Conservation (phyloP, 2,329 filamentous ascomycete species). For the Diaporthe velutina region DNA sequence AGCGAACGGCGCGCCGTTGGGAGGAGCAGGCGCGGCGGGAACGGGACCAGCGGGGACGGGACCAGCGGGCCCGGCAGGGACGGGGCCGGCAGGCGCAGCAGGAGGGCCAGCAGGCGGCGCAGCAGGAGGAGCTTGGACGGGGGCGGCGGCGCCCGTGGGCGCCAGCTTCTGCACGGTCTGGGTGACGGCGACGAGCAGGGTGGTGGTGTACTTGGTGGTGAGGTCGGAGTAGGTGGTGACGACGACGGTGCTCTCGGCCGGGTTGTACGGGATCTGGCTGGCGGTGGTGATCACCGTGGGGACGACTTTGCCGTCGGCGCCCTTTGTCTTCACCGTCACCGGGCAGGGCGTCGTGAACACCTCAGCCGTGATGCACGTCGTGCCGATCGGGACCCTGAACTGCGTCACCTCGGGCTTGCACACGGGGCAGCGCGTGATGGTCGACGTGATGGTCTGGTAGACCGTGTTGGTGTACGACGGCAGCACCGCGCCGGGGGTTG, state of each 20-base stretch:
- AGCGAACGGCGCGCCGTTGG: background rate
- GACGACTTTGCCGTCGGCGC: background rate
- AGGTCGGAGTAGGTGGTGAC: background rate
- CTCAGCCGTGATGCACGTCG: slow-evolving; percentile 28
- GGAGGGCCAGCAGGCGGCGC: background rate
- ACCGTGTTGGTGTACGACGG: slow-evolving; percentile 34
- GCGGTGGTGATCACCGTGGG: background rate
- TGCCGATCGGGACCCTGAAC: slow-evolving; percentile 11
- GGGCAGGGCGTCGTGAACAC: slow-evolving; percentile 30
- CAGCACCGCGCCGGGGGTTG: background rate
- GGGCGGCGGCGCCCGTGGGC: background rate
- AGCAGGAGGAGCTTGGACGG: background rate
- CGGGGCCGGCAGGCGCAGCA: background rate
- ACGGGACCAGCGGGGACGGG: background rate
- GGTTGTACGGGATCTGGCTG: slow-evolving; percentile 32
- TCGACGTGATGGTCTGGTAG: slow-evolving; percentile 32
- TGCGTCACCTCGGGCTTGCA: slow-evolving; percentile 22
- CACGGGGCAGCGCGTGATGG: slow-evolving; percentile 29
- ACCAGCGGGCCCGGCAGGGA: background rate
- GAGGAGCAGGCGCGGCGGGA: background rate
- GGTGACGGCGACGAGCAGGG: slow-evolving; percentile 22
- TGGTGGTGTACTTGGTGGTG: background rate
- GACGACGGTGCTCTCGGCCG: slow-evolving; percentile 29
- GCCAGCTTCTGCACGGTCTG: background rate
- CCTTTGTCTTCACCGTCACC: background rate